Evolutionary conservation across 495 filamentous ascomycete species (phyloP).

Genomic region (Daldinia childiae): DNA sequence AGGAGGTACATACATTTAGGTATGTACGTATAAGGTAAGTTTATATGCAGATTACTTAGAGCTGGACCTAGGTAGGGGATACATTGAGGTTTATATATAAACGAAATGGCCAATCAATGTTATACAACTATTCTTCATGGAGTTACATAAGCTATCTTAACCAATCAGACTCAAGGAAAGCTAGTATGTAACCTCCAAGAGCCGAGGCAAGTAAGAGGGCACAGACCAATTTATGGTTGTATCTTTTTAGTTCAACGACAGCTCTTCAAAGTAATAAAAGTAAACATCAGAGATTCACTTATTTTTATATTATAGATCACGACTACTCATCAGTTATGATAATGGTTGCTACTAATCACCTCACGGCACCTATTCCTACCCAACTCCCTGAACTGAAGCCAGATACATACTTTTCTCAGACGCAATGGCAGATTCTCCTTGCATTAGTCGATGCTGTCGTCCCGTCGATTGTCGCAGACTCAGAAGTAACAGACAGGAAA

Average conservation of each 20-base stretch:
- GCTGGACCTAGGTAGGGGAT: no score
- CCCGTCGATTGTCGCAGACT: conserved; percentile 47
- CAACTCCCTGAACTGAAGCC: conserved; percentile 41
- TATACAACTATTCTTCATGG: not conserved
- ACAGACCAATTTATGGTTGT: not conserved
- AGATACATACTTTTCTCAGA: conserved; percentile 46
- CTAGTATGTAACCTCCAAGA: not conserved
- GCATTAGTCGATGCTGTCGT: conserved; percentile 49
- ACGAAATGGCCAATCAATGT: not conserved
- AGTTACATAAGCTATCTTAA: not conserved
- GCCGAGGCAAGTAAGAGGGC: not conserved
- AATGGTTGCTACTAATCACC: conserved; percentile 32
- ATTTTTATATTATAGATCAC: not conserved
- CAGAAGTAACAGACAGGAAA: conserved; percentile 36
- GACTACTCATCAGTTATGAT: not conserved
- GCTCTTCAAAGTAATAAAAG: not conserved
- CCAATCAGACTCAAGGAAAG: not conserved
- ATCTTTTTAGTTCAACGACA: not conserved
- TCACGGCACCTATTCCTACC: conserved; percentile 41
- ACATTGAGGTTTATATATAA: not conserved
- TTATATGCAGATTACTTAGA: not conserved
- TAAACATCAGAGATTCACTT: not conserved
- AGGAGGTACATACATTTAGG: not conserved
- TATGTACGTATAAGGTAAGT: not conserved
- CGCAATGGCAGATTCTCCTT: conserved; percentile 50